Base-by-base conservation (phyloP, 1,284 basidiomycete species). In the Naganishia liquefaciens region DNA sequence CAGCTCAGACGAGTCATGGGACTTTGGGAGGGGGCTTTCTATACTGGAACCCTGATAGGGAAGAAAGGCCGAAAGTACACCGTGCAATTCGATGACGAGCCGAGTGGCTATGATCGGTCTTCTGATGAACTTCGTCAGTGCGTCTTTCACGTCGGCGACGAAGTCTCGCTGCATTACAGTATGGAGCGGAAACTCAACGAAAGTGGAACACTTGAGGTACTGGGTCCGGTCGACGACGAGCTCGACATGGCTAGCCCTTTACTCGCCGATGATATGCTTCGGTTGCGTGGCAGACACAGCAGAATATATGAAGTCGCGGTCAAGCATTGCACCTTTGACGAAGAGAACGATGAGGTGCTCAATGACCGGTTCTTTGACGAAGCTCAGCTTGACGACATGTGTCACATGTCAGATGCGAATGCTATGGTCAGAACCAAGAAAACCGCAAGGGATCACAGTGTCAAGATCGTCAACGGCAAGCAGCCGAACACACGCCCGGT, bases 111-210 rank as follows among this genome's bases (percentile, higher is more conserved):
- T 9, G 30, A 49, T 13, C 46, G 23, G n/a, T 13, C 33, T 37
- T 17, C 17, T n/a, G 55, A 60, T 9, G 55, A 60, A 37, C 44
- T 60, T 60, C 55, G 55, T 19, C 55, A 60, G 19, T 60, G 55
- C 46, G 37, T 60, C 33, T 60, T 60, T 39, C 55, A 50, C 21
- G 28, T 49, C n/a, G 55, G 55, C 11, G 55, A 60, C 21, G 23
- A 47, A 17, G 49, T 60, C 46, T 10, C 15, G 17, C 21, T 33
- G 46, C 30, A 44, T 9, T 23, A 40, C 11, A 19, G 47, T 9
- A 47, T 42, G 21, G 40, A 37, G 15, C 55, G 46, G n/a, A 60
- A 27, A 47, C n/a, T 60, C 5, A 23, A 44, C 2, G 40, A 44
- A 3, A 43, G 54, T 42, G 55, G 55, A 2, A 44, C 46, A 37